These are phyloP conservation scores for Logfia minima DNA, from an alignment of 129 eudicot genomes.

Conservation along the genomic window DNA sequence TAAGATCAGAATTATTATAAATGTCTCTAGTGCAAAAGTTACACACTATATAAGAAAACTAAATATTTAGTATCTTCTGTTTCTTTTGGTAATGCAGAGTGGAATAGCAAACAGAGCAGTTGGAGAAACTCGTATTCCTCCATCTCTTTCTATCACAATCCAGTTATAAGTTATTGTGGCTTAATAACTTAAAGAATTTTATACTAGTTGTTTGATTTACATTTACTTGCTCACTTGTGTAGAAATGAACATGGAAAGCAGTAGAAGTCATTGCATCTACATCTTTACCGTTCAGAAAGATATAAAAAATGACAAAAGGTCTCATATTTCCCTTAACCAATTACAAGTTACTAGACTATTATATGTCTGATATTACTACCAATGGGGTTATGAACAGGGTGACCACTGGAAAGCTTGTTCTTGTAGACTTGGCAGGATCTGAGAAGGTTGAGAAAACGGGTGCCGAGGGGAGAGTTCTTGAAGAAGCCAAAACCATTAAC, in stretches of 20 bases:
- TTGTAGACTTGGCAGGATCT: constrained; percentile 96
- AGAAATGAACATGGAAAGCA: constrained; percentile 92
- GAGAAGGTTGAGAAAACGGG: constrained; percentile 92
- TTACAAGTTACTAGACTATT: constrained; percentile 8
- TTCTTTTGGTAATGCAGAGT: constrained; percentile 48
- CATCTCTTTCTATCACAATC: constrained; percentile 9
- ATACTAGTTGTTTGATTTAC: not conserved
- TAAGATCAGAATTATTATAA: constrained; percentile 39
- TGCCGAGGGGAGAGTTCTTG: constrained; percentile 90
- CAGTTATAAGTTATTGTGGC: constrained; percentile 2
- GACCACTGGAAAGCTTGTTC: constrained; percentile 68
- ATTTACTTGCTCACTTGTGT: constrained; percentile 27
- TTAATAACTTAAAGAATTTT: not conserved
- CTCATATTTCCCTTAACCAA: not conserved
- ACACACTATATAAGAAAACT: constrained; percentile 20
- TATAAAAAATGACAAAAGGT: constrained; percentile 60
- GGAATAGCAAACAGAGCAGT: constrained; percentile 92
- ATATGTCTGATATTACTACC: constrained; percentile 18
- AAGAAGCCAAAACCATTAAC: constrained; percentile 93
- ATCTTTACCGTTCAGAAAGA: constrained; percentile 67
- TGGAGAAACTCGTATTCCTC: constrained; percentile 91
- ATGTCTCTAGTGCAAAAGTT: not conserved
- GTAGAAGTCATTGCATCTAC: constrained; percentile 89
- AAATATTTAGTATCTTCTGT: constrained; percentile 19
- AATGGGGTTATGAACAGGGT: constrained; percentile 42